Evolutionary conservation across 1,139 yeast species (phyloP).

Genomic region (Hyphopichia pseudoburtonii): DNA sequence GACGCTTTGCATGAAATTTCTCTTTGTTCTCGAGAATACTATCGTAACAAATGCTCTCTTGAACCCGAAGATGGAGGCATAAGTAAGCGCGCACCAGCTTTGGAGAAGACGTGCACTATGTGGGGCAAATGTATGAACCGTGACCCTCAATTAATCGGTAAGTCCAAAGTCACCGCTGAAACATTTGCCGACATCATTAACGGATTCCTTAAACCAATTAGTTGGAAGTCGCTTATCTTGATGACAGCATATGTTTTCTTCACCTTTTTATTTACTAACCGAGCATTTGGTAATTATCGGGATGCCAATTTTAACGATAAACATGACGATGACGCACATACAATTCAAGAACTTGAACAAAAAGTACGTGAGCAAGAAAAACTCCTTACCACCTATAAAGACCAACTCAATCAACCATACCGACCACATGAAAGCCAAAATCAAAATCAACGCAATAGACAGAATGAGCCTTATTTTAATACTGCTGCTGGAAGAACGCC

Average conservation of each 20-base stretch:
- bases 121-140: slow-evolving; percentile 88
- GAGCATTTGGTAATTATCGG: slow-evolving; percentile 20
- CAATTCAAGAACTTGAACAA: not conserved
- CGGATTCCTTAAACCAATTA: slow-evolving; percentile 71
- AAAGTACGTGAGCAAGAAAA: not conserved
- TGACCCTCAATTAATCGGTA: slow-evolving; percentile 78
- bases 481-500: not conserved
- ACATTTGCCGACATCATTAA: slow-evolving; percentile 80
- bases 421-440: not conserved
- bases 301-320: not conserved
- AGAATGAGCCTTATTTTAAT: not conserved
- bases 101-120: slow-evolving; percentile 66
- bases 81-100: slow-evolving; percentile 71
- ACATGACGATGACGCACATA: not conserved
- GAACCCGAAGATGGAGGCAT: slow-evolving; percentile 28
- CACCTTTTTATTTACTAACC: slow-evolving; percentile 19
- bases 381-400: not conserved
- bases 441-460: not conserved
- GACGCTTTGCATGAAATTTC: slow-evolving; percentile 67
- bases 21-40: slow-evolving; percentile 67
- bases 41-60: slow-evolving; percentile 64
- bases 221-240: slow-evolving; percentile 69
- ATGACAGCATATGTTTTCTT: slow-evolving; percentile 18
- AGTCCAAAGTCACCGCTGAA: slow-evolving; percentile 75
- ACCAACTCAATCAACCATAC: not conserved